Conservation (phyloP, 441 rosid genomes). For the Brassica hybrid region DNA sequence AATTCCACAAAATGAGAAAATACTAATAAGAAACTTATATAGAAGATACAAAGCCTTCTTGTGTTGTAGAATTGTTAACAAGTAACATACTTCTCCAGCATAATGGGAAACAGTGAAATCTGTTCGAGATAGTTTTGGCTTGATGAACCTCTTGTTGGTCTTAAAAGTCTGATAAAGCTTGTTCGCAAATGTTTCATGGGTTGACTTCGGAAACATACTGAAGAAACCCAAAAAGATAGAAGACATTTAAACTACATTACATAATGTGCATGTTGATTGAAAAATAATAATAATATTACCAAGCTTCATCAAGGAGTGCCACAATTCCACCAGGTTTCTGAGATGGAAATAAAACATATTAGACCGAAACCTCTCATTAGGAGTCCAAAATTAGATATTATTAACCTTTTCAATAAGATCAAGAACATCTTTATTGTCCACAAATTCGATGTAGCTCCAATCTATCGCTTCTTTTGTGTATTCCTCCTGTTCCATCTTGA, state of each 20-base stretch:
- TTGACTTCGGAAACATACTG: slow-evolving; percentile 99
- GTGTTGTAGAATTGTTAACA: background rate
- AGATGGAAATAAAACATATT: slow-evolving; percentile 23
- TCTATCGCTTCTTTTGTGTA: slow-evolving; percentile 93
- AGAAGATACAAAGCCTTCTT: background rate
- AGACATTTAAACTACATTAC: background rate
- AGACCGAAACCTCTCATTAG: background rate
- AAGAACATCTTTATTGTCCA: slow-evolving; percentile 96
- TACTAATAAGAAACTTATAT: slow-evolving; percentile 9
- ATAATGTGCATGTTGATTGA: slow-evolving; percentile 13
- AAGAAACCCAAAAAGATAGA: slow-evolving; percentile 20
- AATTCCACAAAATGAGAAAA: no score
- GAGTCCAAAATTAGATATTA: slow-evolving; percentile 38
- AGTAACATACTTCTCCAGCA: slow-evolving; percentile 88
- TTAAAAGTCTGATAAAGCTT: slow-evolving; percentile 97
- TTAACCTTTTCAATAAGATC: slow-evolving; percentile 95
- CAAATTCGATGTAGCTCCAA: slow-evolving; percentile 99
- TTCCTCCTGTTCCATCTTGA: slow-evolving; percentile 99
- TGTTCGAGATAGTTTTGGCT: slow-evolving; percentile 96
- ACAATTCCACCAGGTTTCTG: slow-evolving; percentile 99
- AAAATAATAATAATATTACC: slow-evolving; percentile 56
- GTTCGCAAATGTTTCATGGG: slow-evolving; percentile 96
- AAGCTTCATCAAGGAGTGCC: slow-evolving; percentile 98
- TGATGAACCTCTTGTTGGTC: slow-evolving; percentile 85
- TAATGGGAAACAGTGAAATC: slow-evolving; percentile 92